Percentiles rank a stretch among this genome's conserved stretches.
Evolutionary conservation across 2,329 filamentous ascomycete species (phyloP).

Genomic region (Fusarium beomiforme): DNA sequence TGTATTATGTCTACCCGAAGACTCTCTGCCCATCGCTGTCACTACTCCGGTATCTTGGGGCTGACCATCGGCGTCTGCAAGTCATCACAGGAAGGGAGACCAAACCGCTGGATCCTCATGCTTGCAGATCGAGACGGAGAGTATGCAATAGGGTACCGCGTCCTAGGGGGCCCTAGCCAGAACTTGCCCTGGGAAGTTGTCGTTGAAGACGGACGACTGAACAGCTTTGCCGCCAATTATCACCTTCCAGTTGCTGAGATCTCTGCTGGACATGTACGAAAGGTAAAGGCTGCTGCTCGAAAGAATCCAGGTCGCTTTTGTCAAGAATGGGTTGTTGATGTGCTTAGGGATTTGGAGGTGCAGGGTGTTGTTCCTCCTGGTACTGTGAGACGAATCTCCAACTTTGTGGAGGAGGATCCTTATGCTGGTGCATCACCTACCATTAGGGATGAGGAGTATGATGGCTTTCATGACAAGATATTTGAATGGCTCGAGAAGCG

Average conservation of each 20-base stretch:
- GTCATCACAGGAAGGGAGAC: neutral
- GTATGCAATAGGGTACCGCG: neutral
- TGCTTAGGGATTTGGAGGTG: slow-evolving; percentile 7
- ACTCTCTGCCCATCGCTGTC: neutral
- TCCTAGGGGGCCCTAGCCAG: neutral
- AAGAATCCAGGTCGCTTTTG: neutral
- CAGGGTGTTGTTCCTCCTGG: neutral
- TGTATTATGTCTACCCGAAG: neutral
- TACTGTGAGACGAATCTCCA: neutral
- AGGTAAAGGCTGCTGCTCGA: neutral
- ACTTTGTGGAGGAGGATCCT: neutral
- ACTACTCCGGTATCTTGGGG: neutral
- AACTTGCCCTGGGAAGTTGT: neutral
- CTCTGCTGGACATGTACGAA: neutral
- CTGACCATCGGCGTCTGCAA: neutral
- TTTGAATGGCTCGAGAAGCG: neutral
- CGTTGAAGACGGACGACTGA: neutral
- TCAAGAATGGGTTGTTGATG: slow-evolving; percentile 5
- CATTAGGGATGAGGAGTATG: no score
- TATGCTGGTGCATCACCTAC: neutral
- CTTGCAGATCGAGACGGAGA: neutral
- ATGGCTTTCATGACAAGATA: neutral
- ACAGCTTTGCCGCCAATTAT: neutral
- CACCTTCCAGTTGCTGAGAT: neutral
- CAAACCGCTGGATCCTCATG: slow-evolving; percentile 10